Base-by-base conservation (phyloP, 148 eudicot genomes). In the Spergularia marina region DNA sequence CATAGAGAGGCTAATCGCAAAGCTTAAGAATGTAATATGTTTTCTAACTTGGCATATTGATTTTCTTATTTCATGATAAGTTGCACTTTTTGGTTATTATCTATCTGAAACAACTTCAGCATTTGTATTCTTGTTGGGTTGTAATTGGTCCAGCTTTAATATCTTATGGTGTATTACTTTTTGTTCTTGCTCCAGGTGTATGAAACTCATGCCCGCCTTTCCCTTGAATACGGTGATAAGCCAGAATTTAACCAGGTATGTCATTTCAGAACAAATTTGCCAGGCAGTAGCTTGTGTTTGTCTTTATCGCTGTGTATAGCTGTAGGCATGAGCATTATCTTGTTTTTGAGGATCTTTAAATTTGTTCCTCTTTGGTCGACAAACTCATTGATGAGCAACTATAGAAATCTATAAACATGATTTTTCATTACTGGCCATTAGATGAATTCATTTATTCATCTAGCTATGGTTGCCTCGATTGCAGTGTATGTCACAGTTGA, bases 171-270 rank as follows among this genome's bases (percentile, higher is more conserved):
- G 60, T 77, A 62, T 14, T 67, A 53, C 13, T 40, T 76, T 68
- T 18, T 13, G 17, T 70, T 72, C 5, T 16, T 66, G 64, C 20
- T 76, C 73, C 85, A 94, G 98, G 98, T 94, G 21, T 94, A 94
- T 81, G 98, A 94, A 84, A 87, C 98, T 77, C 98, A 91, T 86
- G 98, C 97, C 75, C 87, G 97, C 76, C 89, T 92, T 72, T 95
- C 98, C 72, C 92, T 94, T 53, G 96, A 94, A 84, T 91, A 84
- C 81, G 98, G 97, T 75, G 98, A 94, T 84, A 79, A 91, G 86
- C 87, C 97, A 62, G 98, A 94, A 81, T 90, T 78, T 80, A 94
- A 91, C 81, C 98, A 94, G 96, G 98, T 94, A 70, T 21, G 85
- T 85, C 36, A 17, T 71, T 55, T 40, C 52, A 54, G n/a, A 57